These are phyloP conservation scores for Neobulgaria alba DNA, from an alignment of 2,329 filamentous ascomycete genomes.

Conservation along the genomic window DNA sequence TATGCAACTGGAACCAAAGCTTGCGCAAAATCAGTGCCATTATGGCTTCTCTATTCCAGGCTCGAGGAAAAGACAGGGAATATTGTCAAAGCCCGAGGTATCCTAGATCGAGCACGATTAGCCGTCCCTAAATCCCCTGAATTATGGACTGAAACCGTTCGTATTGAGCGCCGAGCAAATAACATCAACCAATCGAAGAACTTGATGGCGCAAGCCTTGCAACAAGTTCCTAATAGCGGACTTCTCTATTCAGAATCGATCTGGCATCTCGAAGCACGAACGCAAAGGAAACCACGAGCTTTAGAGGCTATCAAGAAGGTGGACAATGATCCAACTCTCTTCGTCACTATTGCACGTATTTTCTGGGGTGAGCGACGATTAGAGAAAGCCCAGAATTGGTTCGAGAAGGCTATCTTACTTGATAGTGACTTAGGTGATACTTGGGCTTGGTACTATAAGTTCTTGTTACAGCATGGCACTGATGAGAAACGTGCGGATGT, in stretches of 20 bases:
- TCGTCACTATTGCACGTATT: slow-evolving; percentile 86
- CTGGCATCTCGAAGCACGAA: slow-evolving; percentile 84
- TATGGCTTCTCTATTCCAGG: slow-evolving; percentile 84
- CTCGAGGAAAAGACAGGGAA: slow-evolving; percentile 80
- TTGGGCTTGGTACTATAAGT: slow-evolving; percentile 98
- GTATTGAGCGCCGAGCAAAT: slow-evolving; percentile 79
- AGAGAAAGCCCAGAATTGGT: slow-evolving; percentile 94
- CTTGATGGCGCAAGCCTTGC: slow-evolving; percentile 86
- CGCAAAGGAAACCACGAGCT: slow-evolving; percentile 83
- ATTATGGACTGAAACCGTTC: slow-evolving; percentile 89
- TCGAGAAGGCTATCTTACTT: slow-evolving; percentile 85
- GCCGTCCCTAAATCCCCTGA: slow-evolving; percentile 77
- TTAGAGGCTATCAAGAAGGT: slow-evolving; percentile 96
- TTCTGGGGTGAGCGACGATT: slow-evolving; percentile 92
- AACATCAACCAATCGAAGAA: slow-evolving; percentile 79
- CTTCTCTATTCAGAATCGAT: slow-evolving; percentile 91
- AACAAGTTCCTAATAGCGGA: slow-evolving; percentile 82
- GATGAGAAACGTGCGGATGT: slow-evolving; percentile 87
- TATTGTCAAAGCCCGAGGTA: slow-evolving; percentile 83
- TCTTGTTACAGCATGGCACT: slow-evolving; percentile 84
- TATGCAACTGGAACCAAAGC: slow-evolving; percentile 83
- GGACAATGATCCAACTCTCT: slow-evolving; percentile 81
- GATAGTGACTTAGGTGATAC: slow-evolving; percentile 84
- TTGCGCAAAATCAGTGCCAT: slow-evolving; percentile 70
- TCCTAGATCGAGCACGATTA: slow-evolving; percentile 83